Evolutionary conservation across 345 rosid genomes (phyloP).

Genomic region (Schrenkiella parvula): DNA sequence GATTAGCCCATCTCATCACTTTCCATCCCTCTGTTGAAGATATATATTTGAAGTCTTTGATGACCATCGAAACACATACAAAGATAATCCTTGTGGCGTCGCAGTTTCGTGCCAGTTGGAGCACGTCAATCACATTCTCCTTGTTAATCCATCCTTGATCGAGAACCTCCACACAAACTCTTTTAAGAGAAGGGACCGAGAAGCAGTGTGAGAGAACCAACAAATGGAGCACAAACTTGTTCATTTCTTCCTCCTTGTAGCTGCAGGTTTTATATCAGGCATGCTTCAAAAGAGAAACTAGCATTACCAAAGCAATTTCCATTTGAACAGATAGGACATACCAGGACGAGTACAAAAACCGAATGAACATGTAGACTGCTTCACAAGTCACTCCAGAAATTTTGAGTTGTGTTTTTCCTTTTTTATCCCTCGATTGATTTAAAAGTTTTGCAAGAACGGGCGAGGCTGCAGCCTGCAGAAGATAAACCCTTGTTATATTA

Average conservation of each 20-base stretch:
- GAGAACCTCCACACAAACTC: slow-evolving; percentile 48
- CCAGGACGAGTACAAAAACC: slow-evolving; percentile 86
- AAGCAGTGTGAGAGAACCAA: slow-evolving; percentile 75
- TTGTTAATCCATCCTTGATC: slow-evolving; percentile 54
- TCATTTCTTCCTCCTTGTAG: slow-evolving; percentile 67
- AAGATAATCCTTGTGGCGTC: slow-evolving; percentile 62
- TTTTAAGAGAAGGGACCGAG: slow-evolving; percentile 64
- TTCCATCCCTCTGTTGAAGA: slow-evolving; percentile 84
- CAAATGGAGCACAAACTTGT: slow-evolving; percentile 66
- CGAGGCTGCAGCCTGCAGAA: slow-evolving; percentile 58
- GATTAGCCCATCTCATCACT: slow-evolving; percentile 61
- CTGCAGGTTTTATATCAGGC: slow-evolving; percentile 39
- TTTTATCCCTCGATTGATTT: slow-evolving; percentile 39
- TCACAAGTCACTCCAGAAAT: slow-evolving; percentile 64
- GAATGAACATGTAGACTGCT: slow-evolving; percentile 58
- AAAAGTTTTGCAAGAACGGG: slow-evolving; percentile 49
- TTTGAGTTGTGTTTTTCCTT: slow-evolving; percentile 48
- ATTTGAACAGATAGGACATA: slow-evolving; percentile 22
- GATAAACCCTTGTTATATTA: neutral
- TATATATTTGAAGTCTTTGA: slow-evolving; percentile 70
- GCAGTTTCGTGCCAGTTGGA: slow-evolving; percentile 69
- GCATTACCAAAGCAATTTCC: neutral
- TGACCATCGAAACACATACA: slow-evolving; percentile 53
- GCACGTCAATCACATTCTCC: slow-evolving; percentile 81
- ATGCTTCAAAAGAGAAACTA: neutral